These are phyloP conservation scores for Kwoniella dendrophila DNA, from an alignment of 768 basidiomycete species.

Conservation along the genomic window DNA sequence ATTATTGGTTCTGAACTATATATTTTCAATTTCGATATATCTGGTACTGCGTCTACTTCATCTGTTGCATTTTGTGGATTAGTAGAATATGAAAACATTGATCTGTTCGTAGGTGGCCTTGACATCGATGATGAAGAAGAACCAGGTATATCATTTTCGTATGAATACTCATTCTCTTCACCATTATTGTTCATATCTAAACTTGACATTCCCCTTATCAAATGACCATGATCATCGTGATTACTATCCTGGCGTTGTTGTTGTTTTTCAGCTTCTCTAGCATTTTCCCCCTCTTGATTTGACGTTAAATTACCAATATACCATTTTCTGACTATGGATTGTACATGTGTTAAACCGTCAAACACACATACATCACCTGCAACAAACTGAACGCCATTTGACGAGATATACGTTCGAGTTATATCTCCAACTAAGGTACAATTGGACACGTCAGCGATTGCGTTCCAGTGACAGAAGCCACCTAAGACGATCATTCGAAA, in stretches of 20 bases:
- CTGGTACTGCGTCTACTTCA: background rate
- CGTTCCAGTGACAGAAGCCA: background rate
- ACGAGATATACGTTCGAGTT: slow-evolving; percentile 54
- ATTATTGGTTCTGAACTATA: slow-evolving; percentile 75
- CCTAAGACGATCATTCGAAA: background rate
- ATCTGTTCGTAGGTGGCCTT: slow-evolving; percentile 26
- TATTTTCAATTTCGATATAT: slow-evolving; percentile 61
- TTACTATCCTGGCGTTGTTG: slow-evolving; percentile 1
- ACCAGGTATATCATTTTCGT: background rate
- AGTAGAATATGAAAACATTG: slow-evolving; percentile 38
- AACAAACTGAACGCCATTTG: slow-evolving; percentile 48
- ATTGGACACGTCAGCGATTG: slow-evolving; percentile 1
- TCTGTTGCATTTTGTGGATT: background rate
- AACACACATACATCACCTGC: slow-evolving; percentile 56
- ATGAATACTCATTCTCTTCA: background rate
- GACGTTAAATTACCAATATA: slow-evolving; percentile 31
- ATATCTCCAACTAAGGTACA: slow-evolving; percentile 50
- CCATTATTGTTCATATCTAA: slow-evolving; percentile 10
- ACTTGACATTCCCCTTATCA: slow-evolving; percentile 22
- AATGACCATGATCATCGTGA: slow-evolving; percentile 1
- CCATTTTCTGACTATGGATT: slow-evolving; percentile 42
- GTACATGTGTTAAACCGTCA: slow-evolving; percentile 53
- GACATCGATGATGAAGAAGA: background rate
- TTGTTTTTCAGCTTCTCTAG: slow-evolving; percentile 32
- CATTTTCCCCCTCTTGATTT: slow-evolving; percentile 33